A percentile compares a stretch with the other conserved stretches of the same genome.
These are phyloP conservation scores for Aspergillus sergii DNA, from an alignment of 2,329 filamentous ascomycete species.

Conservation along the genomic window DNA sequence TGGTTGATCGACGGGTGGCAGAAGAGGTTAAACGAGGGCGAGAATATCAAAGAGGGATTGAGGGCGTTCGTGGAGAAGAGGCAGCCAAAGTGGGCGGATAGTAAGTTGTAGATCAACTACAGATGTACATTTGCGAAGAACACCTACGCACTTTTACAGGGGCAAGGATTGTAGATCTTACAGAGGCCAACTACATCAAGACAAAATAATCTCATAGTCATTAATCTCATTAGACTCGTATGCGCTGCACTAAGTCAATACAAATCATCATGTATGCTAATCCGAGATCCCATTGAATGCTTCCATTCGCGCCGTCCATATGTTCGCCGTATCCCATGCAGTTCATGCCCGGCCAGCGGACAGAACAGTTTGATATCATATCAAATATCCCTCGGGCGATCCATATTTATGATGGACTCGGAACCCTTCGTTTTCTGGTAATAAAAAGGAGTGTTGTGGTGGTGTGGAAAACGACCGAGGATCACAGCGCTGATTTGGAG, in stretches of 20 bases:
- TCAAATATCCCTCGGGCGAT: slow-evolving; percentile 18
- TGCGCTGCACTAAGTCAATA: slow-evolving; percentile 26
- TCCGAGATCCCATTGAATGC: slow-evolving; percentile 19
- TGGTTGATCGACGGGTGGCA: slow-evolving; percentile 62
- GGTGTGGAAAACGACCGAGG: not conserved
- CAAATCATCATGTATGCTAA: slow-evolving; percentile 19
- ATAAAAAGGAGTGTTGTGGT: slow-evolving; percentile 16
- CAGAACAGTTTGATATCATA: slow-evolving; percentile 23
- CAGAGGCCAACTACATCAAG: not conserved
- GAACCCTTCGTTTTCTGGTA: slow-evolving; percentile 25
- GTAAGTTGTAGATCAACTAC: slow-evolving; percentile 35
- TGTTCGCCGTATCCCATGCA: slow-evolving; percentile 37
- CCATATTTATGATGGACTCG: slow-evolving; percentile 33
- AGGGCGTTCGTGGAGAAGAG: slow-evolving; percentile 76
- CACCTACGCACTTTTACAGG: no score
- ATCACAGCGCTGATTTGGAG: slow-evolving; percentile 34
- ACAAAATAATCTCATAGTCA: slow-evolving; percentile 6
- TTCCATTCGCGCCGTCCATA: slow-evolving; percentile 29
- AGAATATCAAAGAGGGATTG: slow-evolving; percentile 76
- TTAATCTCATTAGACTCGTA: slow-evolving; percentile 20
- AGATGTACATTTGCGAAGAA: no score
- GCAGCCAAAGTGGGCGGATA: slow-evolving; percentile 62
- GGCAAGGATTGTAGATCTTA: no score
- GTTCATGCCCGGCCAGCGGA: slow-evolving; percentile 30
- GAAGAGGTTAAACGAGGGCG: slow-evolving; percentile 61